These are phyloP conservation scores for Mycena capillaripes DNA, from an alignment of 768 basidiomycete species.

Conservation along the genomic window DNA sequence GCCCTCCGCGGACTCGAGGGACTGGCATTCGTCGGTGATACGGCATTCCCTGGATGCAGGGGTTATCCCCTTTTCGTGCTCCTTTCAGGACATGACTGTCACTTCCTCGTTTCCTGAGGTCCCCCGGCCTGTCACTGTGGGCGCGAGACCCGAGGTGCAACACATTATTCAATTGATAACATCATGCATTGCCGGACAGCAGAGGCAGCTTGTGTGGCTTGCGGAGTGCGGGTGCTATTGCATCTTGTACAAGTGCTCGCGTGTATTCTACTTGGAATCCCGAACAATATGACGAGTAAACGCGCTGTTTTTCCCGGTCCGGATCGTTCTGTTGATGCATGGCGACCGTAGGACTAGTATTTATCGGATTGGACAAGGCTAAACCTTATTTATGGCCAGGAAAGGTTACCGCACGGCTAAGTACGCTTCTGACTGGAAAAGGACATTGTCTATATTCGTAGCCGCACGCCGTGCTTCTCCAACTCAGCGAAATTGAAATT, in stretches of 20 bases:
- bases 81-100: constrained; percentile 16
- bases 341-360: neutral
- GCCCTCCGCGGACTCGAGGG: constrained; percentile 19
- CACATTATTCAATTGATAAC: constrained; percentile 24
- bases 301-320: neutral
- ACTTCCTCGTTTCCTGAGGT: neutral
- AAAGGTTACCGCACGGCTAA: constrained; percentile 15
- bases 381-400: constrained; percentile 1
- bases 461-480: constrained; percentile 11
- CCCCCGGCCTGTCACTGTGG: constrained; percentile 18
- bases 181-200: constrained; percentile 10
- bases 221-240: constrained; percentile 20
- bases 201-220: neutral
- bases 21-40: constrained; percentile 12
- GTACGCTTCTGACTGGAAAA: constrained; percentile 31
- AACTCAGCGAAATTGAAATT: constrained; percentile 18
- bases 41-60: constrained; percentile 4
- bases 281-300: neutral
- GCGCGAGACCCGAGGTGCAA: constrained; percentile 7
- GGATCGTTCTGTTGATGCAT: neutral
- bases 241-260: neutral
- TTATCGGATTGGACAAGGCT: neutral
- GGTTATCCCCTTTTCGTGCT: constrained; percentile 4
- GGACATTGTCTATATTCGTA: constrained; percentile 32
- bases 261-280: neutral